A percentile compares a stretch with the other conserved stretches of the same genome.
Conservation (phyloP, 768 basidiomycete species). For the Rhizopogon sp. region DNA sequence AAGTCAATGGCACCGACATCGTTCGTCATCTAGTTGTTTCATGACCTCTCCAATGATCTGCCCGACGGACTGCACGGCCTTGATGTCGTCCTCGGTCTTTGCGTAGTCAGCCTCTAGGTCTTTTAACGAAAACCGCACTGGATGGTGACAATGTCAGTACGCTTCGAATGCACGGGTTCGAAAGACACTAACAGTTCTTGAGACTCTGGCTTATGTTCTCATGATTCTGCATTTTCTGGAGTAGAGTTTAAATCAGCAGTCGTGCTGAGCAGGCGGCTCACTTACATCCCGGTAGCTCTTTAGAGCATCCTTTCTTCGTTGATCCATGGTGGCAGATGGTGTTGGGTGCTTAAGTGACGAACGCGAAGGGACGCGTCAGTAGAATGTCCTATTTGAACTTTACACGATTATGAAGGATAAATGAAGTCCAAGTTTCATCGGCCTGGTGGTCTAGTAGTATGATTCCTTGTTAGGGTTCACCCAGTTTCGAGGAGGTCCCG, state of each 20-base stretch:
- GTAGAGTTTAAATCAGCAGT: conserved; percentile 6
- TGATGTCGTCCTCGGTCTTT: conserved; percentile 98
- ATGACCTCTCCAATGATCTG: conserved; percentile 99
- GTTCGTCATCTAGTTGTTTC: conserved; percentile 96
- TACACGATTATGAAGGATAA: not conserved
- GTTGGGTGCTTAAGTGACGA: conserved; percentile 26
- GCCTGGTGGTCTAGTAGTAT: conserved; percentile 53
- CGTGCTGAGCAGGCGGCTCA: not conserved
- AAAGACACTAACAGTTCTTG: conserved; percentile 73
- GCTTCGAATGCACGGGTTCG: not conserved
- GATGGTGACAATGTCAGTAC: not conserved
- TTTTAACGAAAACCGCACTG: conserved; percentile 89
- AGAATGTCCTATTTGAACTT: not conserved
- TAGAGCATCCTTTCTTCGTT: conserved; percentile 67
- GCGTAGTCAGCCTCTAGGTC: conserved; percentile 84
- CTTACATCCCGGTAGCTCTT: conserved; percentile 72
- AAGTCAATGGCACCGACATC: conserved; percentile 57
- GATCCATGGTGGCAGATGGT: conserved; percentile 60
- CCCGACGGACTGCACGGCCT: conserved; percentile 96
- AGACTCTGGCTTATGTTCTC: conserved; percentile 81
- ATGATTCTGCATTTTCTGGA: conserved; percentile 92
- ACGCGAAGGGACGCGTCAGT: conserved; percentile 6
- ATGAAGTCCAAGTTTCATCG: not conserved
- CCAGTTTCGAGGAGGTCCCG: conserved; percentile 50
- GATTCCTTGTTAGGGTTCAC: conserved; percentile 46